phyloP scores from a whole-genome alignment of 768 basidiomycete species.

The Tephrocybe sp. region DNA sequence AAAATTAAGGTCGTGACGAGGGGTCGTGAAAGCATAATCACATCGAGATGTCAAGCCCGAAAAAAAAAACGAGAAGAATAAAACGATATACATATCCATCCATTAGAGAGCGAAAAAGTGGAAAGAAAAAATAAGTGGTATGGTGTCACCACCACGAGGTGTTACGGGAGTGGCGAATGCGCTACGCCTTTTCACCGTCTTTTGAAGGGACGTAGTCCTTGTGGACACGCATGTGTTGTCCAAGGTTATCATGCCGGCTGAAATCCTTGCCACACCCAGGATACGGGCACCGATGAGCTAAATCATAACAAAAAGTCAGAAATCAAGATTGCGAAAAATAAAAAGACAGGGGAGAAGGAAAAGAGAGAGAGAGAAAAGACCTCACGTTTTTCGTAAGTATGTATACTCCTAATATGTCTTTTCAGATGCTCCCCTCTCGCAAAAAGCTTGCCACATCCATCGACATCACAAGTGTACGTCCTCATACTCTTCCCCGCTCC shows the following conservation, averaged over 20 bases:
- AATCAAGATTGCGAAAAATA: conserved; percentile 35
- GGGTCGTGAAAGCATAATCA: conserved; percentile 1
- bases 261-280: conserved; percentile 83
- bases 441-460: conserved; percentile 78
- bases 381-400: conserved; percentile 84
- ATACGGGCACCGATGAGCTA: conserved; percentile 80
- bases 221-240: conserved; percentile 87
- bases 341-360: too few species aligned
- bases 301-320: too few species aligned
- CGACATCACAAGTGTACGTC: conserved; percentile 63
- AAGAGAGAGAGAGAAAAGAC: conserved; percentile 10
- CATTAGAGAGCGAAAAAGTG: too few species aligned
- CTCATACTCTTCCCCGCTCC: conserved; percentile 28
- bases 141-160: too few species aligned
- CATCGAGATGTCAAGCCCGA: neutral
- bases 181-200: conserved; percentile 12
- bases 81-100: conserved; percentile 9
- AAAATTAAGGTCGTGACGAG: neutral
- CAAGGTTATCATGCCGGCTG: conserved; percentile 83
- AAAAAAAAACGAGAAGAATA: neutral
- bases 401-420: conserved; percentile 75
- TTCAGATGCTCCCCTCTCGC: conserved; percentile 79
- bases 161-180: neutral
- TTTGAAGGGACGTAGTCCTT: conserved; percentile 42
- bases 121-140: too few species aligned